These are phyloP conservation scores for Boechera stricta DNA, from an alignment of 345 rosid genomes.

Conservation along the genomic window DNA sequence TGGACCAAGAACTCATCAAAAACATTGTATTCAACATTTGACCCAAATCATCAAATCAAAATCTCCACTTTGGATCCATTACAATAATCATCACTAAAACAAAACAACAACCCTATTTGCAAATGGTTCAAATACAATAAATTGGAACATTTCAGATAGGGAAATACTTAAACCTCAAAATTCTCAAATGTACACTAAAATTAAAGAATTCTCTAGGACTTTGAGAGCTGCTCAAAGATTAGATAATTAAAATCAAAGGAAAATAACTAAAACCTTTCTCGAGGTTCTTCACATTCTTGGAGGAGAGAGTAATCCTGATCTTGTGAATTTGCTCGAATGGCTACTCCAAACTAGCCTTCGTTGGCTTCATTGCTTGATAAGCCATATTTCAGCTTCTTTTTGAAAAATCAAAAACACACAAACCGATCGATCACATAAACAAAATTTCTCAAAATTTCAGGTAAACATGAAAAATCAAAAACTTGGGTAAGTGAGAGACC, in stretches of 20 bases:
- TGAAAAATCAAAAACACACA: neutral
- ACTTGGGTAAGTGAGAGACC: slow-evolving; percentile 9
- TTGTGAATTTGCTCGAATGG: slow-evolving; percentile 67
- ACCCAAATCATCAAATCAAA: neutral
- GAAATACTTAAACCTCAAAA: slow-evolving; percentile 1
- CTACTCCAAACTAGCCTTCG: slow-evolving; percentile 72
- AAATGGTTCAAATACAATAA: neutral
- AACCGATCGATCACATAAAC: neutral
- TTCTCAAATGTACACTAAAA: neutral
- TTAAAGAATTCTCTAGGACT: too few relatives aligned
- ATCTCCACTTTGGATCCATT: neutral
- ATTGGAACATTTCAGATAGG: neutral
- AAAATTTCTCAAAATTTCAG: neutral
- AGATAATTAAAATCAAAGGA: too few relatives aligned
- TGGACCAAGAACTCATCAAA: too few relatives aligned
- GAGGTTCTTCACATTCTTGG: slow-evolving; percentile 73
- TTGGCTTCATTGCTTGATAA: slow-evolving; percentile 53
- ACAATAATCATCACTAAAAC: neutral
- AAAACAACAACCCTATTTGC: neutral
- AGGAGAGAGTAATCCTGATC: slow-evolving; percentile 78
- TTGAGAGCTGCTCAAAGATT: too few relatives aligned
- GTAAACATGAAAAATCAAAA: neutral
- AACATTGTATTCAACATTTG: neutral
- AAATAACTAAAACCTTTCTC: slow-evolving; percentile 56
- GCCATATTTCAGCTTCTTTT: slow-evolving; percentile 48